Evolutionary conservation across 768 basidiomycete genomes (phyloP), one percentile per base, ranked within the genome.

Genomic region (Hydnum rufescens): DNA sequence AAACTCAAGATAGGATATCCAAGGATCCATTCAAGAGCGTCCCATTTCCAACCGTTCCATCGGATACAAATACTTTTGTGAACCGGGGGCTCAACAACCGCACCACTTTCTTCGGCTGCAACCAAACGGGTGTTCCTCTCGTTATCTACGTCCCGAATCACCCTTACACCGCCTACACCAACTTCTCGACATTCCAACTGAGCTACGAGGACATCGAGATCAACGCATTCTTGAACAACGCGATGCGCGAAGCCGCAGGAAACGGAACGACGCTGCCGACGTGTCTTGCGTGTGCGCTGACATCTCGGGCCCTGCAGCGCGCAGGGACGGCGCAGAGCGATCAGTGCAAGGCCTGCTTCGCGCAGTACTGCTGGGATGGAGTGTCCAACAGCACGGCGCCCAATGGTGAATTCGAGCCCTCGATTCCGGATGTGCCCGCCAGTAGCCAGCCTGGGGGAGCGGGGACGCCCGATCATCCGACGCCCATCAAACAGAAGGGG

Each of bases 161-260:
- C 44, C 44, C 44, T 8, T 47, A 47, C 44, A 47, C 44, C 8
- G 13, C 44, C 13, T 47, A 47, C 44, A 47, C 44, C 13, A 47
- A 47, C 26, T 47, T 47, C 26, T 13, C 13, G 13, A 47, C 44
- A 1, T 47, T 47, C 26, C 44, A 47, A 26, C 44, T 47, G 13
- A 26, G 8, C 26, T 47, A 47, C 26, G 26, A 13, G 8, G 16
- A 13, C 13, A 26, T 13, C 8, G 44, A 47, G 26, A 28, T 28
- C 26, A 13, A 47, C 8, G 44, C 13, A 8, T 47, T 47, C 44
- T 25, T 47, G 13, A 13, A 13, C 8, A 47, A 47, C 25, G 44
- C 44, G 13, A 8, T 47, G 13, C 44, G 26, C 26, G 44, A 47
- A 28, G 44, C 44, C 13, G 26, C 44, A 47, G 44, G 44, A 13